Percentiles rank a stretch among this genome's conserved stretches.
Conservation (phyloP, 1,284 basidiomycete genomes). For the Fomitopsis betulina region DNA sequence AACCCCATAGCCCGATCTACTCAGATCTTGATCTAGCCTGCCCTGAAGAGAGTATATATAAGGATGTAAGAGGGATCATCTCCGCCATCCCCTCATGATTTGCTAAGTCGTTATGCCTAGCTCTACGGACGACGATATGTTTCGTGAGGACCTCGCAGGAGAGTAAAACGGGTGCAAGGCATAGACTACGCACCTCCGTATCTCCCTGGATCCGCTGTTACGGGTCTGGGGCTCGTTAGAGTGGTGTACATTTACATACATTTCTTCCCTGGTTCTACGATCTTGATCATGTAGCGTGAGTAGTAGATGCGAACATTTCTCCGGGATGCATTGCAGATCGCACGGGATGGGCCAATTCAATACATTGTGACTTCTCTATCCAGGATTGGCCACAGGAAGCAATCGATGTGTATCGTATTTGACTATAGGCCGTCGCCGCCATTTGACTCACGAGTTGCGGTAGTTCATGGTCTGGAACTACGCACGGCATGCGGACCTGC, state of each 20-base stretch:
- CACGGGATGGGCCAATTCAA: not conserved
- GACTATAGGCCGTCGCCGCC: not conserved
- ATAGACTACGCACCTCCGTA: conserved; percentile 80
- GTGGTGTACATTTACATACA: conserved; percentile 68
- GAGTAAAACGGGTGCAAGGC: conserved; percentile 84
- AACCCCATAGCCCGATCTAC: conserved; percentile 10
- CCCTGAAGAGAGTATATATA: conserved; percentile 26
- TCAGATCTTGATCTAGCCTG: conserved; percentile 23
- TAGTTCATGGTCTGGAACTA: not conserved
- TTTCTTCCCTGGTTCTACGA: not conserved
- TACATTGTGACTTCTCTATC: not conserved
- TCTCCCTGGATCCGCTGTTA: conserved; percentile 62
- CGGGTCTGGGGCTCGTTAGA: conserved; percentile 74
- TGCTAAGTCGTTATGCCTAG: conserved; percentile 44
- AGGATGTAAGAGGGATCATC: conserved; percentile 2
- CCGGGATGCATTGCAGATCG: not conserved
- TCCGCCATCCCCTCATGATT: conserved; percentile 56
- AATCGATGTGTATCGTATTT: not conserved
- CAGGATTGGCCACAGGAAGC: not conserved
- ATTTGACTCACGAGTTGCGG: not conserved
- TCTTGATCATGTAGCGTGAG: not conserved
- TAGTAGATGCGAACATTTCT: not conserved
- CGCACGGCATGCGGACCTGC: too few relatives aligned
- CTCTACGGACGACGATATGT: conserved; percentile 47
- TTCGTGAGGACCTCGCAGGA: conserved; percentile 80